Evolutionary conservation across 441 rosid genomes (phyloP).

Genomic region (Adansonia madagascariensis): DNA sequence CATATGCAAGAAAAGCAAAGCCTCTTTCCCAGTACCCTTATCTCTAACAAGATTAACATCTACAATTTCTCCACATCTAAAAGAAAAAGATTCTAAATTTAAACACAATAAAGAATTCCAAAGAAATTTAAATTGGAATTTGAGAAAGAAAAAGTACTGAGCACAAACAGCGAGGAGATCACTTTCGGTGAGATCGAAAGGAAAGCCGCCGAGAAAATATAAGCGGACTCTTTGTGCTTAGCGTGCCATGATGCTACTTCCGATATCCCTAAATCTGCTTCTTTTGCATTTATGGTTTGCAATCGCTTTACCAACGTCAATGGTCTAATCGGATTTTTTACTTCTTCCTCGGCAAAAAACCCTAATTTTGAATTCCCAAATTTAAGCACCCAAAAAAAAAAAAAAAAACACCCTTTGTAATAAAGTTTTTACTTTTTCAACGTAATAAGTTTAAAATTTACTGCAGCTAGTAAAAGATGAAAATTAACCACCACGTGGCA

Average conservation of each 20-base stretch:
- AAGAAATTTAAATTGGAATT: neutral
- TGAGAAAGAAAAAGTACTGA: slow-evolving; percentile 51
- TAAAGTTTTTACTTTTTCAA: no score
- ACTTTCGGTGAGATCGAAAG: slow-evolving; percentile 92
- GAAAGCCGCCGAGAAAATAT: slow-evolving; percentile 80
- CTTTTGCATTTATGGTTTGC: slow-evolving; percentile 62
- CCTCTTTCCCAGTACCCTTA: slow-evolving; percentile 87
- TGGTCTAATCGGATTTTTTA: neutral
- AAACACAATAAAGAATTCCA: neutral
- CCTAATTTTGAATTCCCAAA: neutral
- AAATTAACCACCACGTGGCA: neutral
- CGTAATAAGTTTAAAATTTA: no score
- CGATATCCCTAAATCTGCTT: slow-evolving; percentile 76
- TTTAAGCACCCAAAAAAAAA: neutral
- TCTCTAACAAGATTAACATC: slow-evolving; percentile 91
- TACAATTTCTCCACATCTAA: slow-evolving; percentile 82
- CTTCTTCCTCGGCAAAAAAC: neutral
- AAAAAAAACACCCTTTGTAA: no score
- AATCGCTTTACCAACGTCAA: neutral
- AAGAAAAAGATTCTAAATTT: neutral
- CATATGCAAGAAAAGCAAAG: slow-evolving; percentile 85
- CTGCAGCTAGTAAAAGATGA: no score
- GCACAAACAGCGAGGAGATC: slow-evolving; percentile 93
- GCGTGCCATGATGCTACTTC: slow-evolving; percentile 96
- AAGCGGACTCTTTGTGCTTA: slow-evolving; percentile 84